Evolutionary conservation across 2,329 filamentous ascomycete genomes (phyloP).

Genomic region (Rutstroemia sp.): DNA sequence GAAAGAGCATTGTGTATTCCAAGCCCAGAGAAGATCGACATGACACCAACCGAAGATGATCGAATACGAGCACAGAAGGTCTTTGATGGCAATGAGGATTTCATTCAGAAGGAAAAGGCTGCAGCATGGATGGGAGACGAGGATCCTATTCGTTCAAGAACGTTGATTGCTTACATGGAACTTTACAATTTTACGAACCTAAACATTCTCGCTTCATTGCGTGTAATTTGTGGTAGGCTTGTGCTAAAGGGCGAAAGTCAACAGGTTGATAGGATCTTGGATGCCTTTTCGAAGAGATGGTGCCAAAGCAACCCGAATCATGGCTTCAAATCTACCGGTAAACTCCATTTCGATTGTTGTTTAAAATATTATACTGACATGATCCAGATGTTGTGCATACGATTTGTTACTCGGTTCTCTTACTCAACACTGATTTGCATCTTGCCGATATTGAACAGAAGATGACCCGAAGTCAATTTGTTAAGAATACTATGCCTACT

Average conservation of each 20-base stretch:
- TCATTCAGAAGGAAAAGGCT: conserved; percentile 70
- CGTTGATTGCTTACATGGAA: conserved; percentile 76
- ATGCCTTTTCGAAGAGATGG: conserved; percentile 85
- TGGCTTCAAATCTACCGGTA: conserved; percentile 83
- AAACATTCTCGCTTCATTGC: conserved; percentile 71
- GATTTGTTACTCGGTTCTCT: conserved; percentile 90
- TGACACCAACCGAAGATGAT: conserved; percentile 45
- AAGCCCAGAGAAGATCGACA: conserved; percentile 4
- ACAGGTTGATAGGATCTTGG: conserved; percentile 89
- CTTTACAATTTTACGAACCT: conserved; percentile 79
- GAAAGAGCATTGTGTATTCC: conserved; percentile 26
- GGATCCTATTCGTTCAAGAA: conserved; percentile 49
- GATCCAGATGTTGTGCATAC: conserved; percentile 82
- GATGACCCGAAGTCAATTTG: conserved; percentile 91
- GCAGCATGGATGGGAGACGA: conserved; percentile 77
- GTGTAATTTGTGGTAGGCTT: conserved; percentile 73
- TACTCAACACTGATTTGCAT: conserved; percentile 94
- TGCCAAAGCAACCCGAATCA: conserved; percentile 88
- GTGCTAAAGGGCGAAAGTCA: conserved; percentile 88
- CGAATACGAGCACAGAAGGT: conserved; percentile 72
- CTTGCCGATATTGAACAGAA: conserved; percentile 91
- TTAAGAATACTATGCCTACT: conserved; percentile 93
- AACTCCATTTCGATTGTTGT: conserved; percentile 27
- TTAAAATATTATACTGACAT: conserved; percentile 11
- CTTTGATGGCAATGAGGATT: conserved; percentile 76